Evolutionary conservation across 371 early-diverging fungal species (phyloP).

Genomic region (Choanephora cucurbitarum): DNA sequence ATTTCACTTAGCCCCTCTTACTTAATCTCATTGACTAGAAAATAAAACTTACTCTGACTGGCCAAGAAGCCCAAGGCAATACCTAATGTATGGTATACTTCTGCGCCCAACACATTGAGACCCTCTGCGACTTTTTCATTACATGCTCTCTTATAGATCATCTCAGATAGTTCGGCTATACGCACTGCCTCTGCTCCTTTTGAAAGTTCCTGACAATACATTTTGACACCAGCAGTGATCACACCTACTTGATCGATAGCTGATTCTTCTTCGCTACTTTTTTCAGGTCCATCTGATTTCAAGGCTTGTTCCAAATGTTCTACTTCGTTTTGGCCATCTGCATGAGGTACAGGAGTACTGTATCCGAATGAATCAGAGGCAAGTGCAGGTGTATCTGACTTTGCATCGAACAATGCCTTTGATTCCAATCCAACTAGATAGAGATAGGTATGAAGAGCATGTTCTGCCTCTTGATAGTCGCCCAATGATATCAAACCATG

Average conservation of each 20-base stretch:
- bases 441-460: constrained; percentile 65
- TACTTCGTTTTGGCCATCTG: constrained; percentile 6
- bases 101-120: constrained; percentile 20
- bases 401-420: constrained; percentile 21
- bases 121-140: background rate
- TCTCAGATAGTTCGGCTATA: constrained; percentile 46
- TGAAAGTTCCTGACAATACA: constrained; percentile 49
- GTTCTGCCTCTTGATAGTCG: constrained; percentile 73
- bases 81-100: constrained; percentile 59
- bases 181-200: constrained; percentile 45
- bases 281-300: constrained; percentile 19
- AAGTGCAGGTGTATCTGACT: constrained; percentile 29
- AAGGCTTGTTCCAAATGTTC: background rate
- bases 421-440: constrained; percentile 46
- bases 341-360: constrained; percentile 15
- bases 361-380: constrained; percentile 22
- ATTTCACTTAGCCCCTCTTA: background rate
- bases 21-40: no score
- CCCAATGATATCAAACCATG: constrained; percentile 57
- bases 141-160: constrained; percentile 18
- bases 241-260: constrained; percentile 37
- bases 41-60: constrained; percentile 60
- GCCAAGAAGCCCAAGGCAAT: constrained; percentile 64
- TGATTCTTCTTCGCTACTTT: constrained; percentile 33
- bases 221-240: constrained; percentile 44